A percentile compares a stretch with the other conserved stretches of the same genome.
phyloP scores from a whole-genome alignment of 495 filamentous ascomycete genomes.

The Chaetomidium leptoderma region DNA sequence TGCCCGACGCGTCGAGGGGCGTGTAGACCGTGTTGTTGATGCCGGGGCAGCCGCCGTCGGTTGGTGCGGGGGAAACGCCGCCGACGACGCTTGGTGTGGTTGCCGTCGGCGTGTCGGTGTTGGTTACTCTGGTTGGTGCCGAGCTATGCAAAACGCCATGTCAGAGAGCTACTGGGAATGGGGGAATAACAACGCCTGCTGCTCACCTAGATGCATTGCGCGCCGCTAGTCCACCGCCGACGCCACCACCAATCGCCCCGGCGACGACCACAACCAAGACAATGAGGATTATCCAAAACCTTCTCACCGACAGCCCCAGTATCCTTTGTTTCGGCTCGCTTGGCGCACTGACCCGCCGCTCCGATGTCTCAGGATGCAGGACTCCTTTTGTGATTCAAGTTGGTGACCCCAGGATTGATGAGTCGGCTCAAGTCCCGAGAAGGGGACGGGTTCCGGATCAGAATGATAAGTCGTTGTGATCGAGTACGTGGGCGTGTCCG shows the following conservation, averaged over 20 bases:
- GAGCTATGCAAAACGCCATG: no score
- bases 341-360: not conserved
- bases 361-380: not conserved
- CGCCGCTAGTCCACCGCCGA: conserved; percentile 17
- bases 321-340: conserved; percentile 5
- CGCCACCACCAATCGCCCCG: conserved; percentile 32
- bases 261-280: conserved; percentile 29
- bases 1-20: conserved; percentile 26
- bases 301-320: conserved; percentile 31
- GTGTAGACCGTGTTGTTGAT: conserved; percentile 28
- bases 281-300: conserved; percentile 33
- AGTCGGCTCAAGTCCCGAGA: not conserved
- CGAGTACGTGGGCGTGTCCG: not conserved
- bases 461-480: not conserved
- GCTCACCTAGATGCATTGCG: conserved; percentile 8
- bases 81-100: not conserved
- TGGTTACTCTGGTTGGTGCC: conserved; percentile 2
- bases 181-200: no score
- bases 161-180: no score
- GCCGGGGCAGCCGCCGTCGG: conserved; percentile 28
- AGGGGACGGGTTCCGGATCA: not conserved
- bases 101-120: conserved; percentile 17
- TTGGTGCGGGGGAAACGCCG: conserved; percentile 10
- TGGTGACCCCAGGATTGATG: no score
- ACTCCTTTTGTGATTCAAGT: not conserved